A percentile compares a stretch with the other conserved stretches of the same genome.
phyloP scores from a whole-genome alignment of 768 basidiomycete genomes.

The Coprinopsis strossmayeri region DNA sequence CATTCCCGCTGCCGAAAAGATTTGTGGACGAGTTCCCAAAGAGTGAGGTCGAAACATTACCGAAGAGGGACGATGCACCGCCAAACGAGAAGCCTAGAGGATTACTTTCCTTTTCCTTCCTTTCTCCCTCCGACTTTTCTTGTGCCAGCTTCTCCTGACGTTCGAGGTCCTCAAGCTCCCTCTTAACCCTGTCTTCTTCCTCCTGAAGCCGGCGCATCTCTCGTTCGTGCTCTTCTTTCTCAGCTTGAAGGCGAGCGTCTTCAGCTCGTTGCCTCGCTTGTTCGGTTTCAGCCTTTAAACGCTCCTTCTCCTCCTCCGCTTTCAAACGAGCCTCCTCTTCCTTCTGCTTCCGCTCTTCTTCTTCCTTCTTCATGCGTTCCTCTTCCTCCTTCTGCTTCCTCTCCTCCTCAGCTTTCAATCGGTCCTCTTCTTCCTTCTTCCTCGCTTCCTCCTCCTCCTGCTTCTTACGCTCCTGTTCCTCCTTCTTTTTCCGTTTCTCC shows the following conservation, averaged over 20 bases:
- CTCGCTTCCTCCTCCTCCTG: constrained; percentile 25
- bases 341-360: neutral
- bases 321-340: neutral
- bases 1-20: neutral
- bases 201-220: neutral
- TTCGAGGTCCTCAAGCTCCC: constrained; percentile 1
- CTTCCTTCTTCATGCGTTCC: neutral
- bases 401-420: neutral
- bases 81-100: neutral
- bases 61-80: neutral
- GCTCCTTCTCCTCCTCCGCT: neutral
- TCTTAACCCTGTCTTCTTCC: constrained; percentile 1
- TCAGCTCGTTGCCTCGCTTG: constrained; percentile 1
- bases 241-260: neutral
- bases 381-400: constrained; percentile 1
- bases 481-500: neutral
- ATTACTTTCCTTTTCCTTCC: neutral
- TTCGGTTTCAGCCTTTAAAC: neutral
- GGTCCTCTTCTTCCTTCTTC: constrained; percentile 5
- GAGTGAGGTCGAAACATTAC: neutral
- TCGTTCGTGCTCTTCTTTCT: constrained; percentile 3
- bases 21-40: neutral
- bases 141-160: neutral
- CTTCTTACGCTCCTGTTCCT: constrained; percentile 3
- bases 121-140: neutral